Evolutionary conservation across 495 filamentous ascomycete species (phyloP).

Genomic region (Trichoderma reesei): DNA sequence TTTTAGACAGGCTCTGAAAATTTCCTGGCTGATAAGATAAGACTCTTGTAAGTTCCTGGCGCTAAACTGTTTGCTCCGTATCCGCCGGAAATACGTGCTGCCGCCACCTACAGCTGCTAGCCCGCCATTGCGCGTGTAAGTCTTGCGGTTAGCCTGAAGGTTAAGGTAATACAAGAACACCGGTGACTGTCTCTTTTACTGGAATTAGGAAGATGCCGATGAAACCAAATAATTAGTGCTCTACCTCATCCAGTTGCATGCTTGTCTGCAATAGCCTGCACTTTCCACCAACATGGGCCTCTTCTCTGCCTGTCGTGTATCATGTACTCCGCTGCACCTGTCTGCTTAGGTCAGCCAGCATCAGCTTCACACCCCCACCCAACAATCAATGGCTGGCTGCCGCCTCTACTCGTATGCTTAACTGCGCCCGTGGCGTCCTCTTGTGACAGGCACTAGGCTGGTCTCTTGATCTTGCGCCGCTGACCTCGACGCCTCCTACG

Average conservation of each 20-base stretch:
- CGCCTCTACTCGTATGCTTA: no score
- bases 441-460: not conserved
- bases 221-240: no score
- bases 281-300: not conserved
- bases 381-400: no score
- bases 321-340: no score
- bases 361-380: no score
- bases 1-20: not conserved
- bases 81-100: not conserved
- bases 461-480: not conserved
- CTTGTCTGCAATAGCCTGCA: not conserved
- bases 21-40: conserved; percentile 9
- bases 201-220: not conserved
- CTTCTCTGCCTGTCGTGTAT: no score
- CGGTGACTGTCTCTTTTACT: no score
- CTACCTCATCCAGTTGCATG: no score
- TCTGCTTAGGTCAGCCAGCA: no score
- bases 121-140: not conserved
- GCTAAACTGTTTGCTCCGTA: not conserved
- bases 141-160: no score
- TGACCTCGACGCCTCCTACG: not conserved
- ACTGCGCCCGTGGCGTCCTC: not conserved
- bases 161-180: no score
- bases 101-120: not conserved
- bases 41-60: not conserved